Evolutionary conservation across 1,139 yeast species (phyloP), one percentile per base, ranked within the genome.

Genomic region (Hansenula lynferdii): DNA sequence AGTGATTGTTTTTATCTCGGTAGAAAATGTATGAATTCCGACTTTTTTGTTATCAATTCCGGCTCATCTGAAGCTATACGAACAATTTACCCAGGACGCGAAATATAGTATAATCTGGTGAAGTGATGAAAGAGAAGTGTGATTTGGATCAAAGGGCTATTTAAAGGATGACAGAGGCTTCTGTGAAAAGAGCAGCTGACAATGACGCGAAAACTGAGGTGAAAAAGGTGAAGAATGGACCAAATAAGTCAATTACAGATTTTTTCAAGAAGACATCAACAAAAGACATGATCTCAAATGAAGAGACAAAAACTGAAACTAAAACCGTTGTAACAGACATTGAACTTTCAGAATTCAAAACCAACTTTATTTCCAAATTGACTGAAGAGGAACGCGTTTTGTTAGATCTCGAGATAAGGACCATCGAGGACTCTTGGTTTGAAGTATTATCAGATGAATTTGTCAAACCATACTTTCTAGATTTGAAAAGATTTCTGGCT

Each of bases 391-490:
- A 80, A 36, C 60, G 57, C 31, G 66, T 66, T 8, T 65, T 90
- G 8, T 68, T 92, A 4, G 62, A 72, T 25, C 67, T 85, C 8
- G 98, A 92, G 57, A 75, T 89, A 32, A 56, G 66, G 1, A 73
- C 85, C 0, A 62, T 92, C 46, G 92, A 86, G 49, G 74, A 75
- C 8, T 69, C 86, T 0, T 92, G 98, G 98, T 73, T 92, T 19
- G 71, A 73, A 2, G 70, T 73, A 9, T 68, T 92, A 15, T 76
- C 81, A 53, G 57, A 66, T 25, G 96, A 92, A 51, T 67, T 92
- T 40, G 82, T 85, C 23, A 85, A 89, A 58, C 94, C 95, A 1
- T 90, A 90, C 58, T 94, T 92, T 51, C 59, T 87, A n/a, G 62
- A 72, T 15, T 67, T 92, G 45, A 90, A 90, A 53, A 57, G 59